These are phyloP conservation scores for Populus hybrid DNA, from an alignment of 441 rosid genomes.

Conservation along the genomic window DNA sequence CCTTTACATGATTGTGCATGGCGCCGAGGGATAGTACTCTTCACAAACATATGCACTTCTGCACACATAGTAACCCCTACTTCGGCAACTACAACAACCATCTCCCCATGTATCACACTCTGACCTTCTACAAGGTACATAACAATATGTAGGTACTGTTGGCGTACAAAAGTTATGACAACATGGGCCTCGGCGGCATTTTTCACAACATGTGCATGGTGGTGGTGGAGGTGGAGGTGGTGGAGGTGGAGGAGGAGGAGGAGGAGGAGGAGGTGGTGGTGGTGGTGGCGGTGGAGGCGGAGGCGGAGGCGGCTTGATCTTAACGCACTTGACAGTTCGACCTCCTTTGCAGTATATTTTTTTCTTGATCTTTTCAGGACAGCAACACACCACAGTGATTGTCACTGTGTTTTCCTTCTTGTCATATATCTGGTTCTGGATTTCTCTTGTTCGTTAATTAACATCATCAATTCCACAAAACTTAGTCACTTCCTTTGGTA, in stretches of 20 bases:
- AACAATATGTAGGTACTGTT: not conserved
- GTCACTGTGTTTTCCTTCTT: conserved; percentile 56
- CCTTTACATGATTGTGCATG: conserved; percentile 54
- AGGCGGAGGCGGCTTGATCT: conserved; percentile 23
- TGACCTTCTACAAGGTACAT: conserved; percentile 38
- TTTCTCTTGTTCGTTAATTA: conserved; percentile 54
- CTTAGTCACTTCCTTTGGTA: conserved; percentile 35
- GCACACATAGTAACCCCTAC: conserved; percentile 19
- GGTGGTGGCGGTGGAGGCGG: not conserved
- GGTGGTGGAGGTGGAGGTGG: not conserved
- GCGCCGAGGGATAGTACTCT: conserved; percentile 36
- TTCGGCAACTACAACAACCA: conserved; percentile 33
- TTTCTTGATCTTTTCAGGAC: conserved; percentile 61
- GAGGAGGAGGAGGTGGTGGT: too few species aligned
- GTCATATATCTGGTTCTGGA: conserved; percentile 55
- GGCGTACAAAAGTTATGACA: conserved; percentile 37
- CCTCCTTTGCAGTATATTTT: conserved; percentile 62
- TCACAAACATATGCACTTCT: conserved; percentile 44
- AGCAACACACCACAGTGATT: conserved; percentile 67
- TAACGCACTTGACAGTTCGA: conserved; percentile 46
- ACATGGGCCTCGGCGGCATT: conserved; percentile 25
- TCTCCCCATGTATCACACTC: conserved; percentile 48
- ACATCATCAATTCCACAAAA: conserved; percentile 14
- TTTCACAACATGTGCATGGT: conserved; percentile 27
- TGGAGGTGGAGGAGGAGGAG: not conserved